Conservation (phyloP, 805 yeast species). For the Candida dajiaensis region DNA sequence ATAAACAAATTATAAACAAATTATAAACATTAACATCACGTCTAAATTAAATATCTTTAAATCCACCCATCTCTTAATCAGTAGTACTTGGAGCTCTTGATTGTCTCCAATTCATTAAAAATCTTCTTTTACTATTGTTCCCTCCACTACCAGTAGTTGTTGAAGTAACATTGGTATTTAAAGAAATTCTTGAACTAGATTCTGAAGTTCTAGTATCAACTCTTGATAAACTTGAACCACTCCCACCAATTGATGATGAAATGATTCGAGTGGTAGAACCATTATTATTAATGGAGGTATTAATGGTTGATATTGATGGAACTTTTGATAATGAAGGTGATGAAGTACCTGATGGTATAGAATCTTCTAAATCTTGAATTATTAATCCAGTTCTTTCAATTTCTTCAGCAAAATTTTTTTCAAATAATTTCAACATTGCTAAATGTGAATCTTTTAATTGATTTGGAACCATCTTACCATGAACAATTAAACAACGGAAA, state of each 20-base stretch:
- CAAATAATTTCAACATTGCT: conserved; percentile 55
- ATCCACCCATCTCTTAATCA: background rate
- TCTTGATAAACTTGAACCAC: conserved; percentile 15
- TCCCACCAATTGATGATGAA: conserved; percentile 3
- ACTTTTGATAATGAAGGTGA: conserved; percentile 12
- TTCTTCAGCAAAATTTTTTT: conserved; percentile 63
- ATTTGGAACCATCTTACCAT: conserved; percentile 55
- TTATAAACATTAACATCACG: too few species aligned
- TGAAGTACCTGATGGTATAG: conserved; percentile 11
- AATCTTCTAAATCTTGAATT: conserved; percentile 21
- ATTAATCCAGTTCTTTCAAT: conserved; percentile 34
- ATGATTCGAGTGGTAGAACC: background rate
- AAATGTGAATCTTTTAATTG: conserved; percentile 58
- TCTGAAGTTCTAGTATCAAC: conserved; percentile 26
- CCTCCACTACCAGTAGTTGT: conserved; percentile 9
- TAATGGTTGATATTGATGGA: conserved; percentile 11
- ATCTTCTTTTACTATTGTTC: conserved; percentile 22
- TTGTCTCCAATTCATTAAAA: conserved; percentile 30
- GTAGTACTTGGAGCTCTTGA: conserved; percentile 14
- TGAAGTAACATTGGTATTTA: conserved; percentile 11
- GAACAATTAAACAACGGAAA: conserved; percentile 60
- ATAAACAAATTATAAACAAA: too few species aligned
- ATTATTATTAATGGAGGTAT: background rate
- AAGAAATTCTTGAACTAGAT: conserved; percentile 13
- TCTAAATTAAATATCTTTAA: too few species aligned